Base-by-base conservation (phyloP, 345 rosid species). In the Pistacia vera region DNA sequence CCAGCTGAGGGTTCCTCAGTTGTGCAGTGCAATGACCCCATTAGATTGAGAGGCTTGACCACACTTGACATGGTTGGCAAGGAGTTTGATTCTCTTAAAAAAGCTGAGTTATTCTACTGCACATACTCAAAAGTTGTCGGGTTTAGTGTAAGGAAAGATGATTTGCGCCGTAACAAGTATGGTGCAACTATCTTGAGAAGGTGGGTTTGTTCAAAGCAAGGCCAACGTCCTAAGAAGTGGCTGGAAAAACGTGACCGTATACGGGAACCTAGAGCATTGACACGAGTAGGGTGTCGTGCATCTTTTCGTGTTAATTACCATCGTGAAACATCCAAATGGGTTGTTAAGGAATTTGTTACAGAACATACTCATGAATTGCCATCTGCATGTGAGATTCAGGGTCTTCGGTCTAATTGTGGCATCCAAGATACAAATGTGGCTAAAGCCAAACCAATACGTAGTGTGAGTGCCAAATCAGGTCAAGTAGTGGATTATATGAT, bases 121-220 rank as follows among this genome's bases (percentile, higher is more conserved):
- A 54, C 57, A 16, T 54, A 54, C 18, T 54, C 57, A 14, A 54
- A 54, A 54, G 18, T 54, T 54, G 57, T 54, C 12, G 57, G 57
- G 18, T 54, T 54, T 54, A 54, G 57, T 54, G 57, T 54, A 14
- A 54, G 57, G 57, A 54, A 54, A 16, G 57, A 54, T 54, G 57
- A 54, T 20, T 54, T 54, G 57, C 57, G 57, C 57, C 57, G 57
- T 14, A 18, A 54, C 57, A 54, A 54, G 57, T 54, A 54, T 54
- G 57, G 57, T 54, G 57, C 57, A 16, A 54, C 57, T 13, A 54
- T 54, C 17, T 54, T 54, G 18, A 54, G 57, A 54, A 54, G 57
- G 57, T 54, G 57, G 57, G 57, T 54, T 54, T 54, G 57, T 54
- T 54, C 57, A 54, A 54, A 54, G 57, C 57, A 54, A 54, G 57